Evolutionary conservation across 2,329 filamentous ascomycete genomes (phyloP), one percentile per base, ranked within the genome.

Genomic region (Colletotrichum trifolii): DNA sequence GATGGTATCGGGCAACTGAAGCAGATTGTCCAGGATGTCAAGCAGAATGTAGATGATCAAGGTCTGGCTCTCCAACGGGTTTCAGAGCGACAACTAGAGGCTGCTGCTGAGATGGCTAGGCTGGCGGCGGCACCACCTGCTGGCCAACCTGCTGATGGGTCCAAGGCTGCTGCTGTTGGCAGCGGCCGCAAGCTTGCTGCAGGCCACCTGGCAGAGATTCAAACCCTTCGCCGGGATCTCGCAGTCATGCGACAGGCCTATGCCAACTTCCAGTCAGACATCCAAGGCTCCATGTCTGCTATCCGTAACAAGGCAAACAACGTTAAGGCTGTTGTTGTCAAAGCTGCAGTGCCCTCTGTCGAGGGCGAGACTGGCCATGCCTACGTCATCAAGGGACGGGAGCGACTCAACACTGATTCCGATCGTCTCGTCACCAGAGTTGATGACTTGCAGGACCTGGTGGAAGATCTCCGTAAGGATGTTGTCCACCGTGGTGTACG

Each of bases 391-490:
- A 86, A 84, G 40, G 95, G 95, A 53, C 96, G 97, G 76, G 97
- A 97, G 78, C 87, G 90, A 64, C 87, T 99, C 66, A 92, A 91
- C 54, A 85, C 90, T 34, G 95, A 98, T 75, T 97, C 93, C 0
- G 95, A 98, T 76, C 90, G 89, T 68, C 89, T 99, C 61, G 94
- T 99, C 69, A 91, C 89, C 70, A 91, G 93, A 73, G 96, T 99
- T 10, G 96, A 99, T 74, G 95, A 98, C 73, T 85, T 99, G n/a
- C 96, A 98, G 79, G 96, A 99, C 76, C 84, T 96, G 59, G 93
- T 99, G 17, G 96, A 99, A 77, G 96, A 99, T 75, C 86, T 99
- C 47, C 93, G 96, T 67, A 98, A 99, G 81, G 96, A 99, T 74
- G 96, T 99, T 49, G 96, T 99, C 50, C 85, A 89, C 64, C 92